Conservation (phyloP, 768 basidiomycete genomes). For the Cubamyces sp. region DNA sequence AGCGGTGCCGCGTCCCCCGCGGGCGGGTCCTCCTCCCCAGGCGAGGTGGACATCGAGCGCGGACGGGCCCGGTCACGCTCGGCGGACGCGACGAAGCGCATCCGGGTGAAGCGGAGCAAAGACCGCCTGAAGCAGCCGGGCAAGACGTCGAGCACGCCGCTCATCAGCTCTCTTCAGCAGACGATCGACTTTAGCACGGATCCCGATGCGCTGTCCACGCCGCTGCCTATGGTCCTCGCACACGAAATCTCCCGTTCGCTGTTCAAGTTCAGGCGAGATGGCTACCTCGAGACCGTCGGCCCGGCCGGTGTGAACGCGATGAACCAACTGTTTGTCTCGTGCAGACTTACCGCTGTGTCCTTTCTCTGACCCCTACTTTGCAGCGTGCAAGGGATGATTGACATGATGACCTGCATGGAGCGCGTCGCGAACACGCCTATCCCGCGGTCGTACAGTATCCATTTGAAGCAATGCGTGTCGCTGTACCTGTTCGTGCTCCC, state of each 20-base stretch:
- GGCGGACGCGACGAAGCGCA: conserved; percentile 52
- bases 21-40: conserved; percentile 2
- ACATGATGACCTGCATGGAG: conserved; percentile 86
- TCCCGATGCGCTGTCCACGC: conserved; percentile 62
- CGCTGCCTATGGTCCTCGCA: conserved; percentile 85
- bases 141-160: conserved; percentile 52
- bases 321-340: conserved; percentile 57
- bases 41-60: conserved; percentile 15
- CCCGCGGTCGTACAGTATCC: conserved; percentile 81
- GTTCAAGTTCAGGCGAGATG: conserved; percentile 78
- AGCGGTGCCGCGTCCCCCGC: conserved; percentile 10
- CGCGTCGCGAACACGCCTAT: conserved; percentile 89
- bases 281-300: conserved; percentile 86
- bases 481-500: conserved; percentile 92
- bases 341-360: background rate
- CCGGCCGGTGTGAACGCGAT: conserved; percentile 86
- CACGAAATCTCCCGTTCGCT: conserved; percentile 75
- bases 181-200: conserved; percentile 64
- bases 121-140: conserved; percentile 43
- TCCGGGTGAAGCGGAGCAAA: conserved; percentile 74
- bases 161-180: conserved; percentile 56
- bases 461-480: conserved; percentile 94
- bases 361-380: background rate
- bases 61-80: conserved; percentile 8
- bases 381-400: conserved; percentile 81